Evolutionary conservation across 176 grass and related monocot species (phyloP).

Genomic region (Cenchrus purpureus): DNA sequence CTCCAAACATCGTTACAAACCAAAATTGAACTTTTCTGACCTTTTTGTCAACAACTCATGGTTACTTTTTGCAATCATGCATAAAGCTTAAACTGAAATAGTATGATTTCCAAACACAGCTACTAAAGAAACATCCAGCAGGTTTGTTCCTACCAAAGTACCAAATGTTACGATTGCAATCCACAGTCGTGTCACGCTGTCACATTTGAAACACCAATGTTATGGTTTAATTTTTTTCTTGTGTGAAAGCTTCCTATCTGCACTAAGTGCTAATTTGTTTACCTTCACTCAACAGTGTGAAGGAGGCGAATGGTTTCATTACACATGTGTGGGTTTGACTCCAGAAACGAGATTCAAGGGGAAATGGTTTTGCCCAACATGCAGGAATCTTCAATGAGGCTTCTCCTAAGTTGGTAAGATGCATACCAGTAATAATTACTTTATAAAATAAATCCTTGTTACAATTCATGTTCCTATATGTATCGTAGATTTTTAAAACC

Average conservation of each 20-base stretch:
- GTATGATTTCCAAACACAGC: not conserved
- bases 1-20: not conserved
- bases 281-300: conserved; percentile 71
- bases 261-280: conserved; percentile 33
- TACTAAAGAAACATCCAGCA: not conserved
- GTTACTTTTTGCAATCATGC: conserved; percentile 16
- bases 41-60: conserved; percentile 22
- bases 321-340: conserved; percentile 89
- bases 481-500: conserved; percentile 1
- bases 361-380: conserved; percentile 99
- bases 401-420: conserved; percentile 41
- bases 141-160: not conserved
- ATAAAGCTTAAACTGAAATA: not conserved
- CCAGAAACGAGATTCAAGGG: conserved; percentile 99
- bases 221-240: not conserved
- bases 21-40: not conserved
- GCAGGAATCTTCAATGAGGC: conserved; percentile 71
- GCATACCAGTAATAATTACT: conserved; percentile 20
- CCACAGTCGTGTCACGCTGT: not conserved
- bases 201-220: not conserved
- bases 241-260: not conserved
- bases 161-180: not conserved
- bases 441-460: not conserved
- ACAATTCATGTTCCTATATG: conserved; percentile 3
- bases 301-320: conserved; percentile 99